Percentiles rank a stretch among this genome's conserved stretches.
These are phyloP conservation scores for Akanthomyces dipterigenus DNA, from an alignment of 2,329 filamentous ascomycete genomes.

Conservation along the genomic window DNA sequence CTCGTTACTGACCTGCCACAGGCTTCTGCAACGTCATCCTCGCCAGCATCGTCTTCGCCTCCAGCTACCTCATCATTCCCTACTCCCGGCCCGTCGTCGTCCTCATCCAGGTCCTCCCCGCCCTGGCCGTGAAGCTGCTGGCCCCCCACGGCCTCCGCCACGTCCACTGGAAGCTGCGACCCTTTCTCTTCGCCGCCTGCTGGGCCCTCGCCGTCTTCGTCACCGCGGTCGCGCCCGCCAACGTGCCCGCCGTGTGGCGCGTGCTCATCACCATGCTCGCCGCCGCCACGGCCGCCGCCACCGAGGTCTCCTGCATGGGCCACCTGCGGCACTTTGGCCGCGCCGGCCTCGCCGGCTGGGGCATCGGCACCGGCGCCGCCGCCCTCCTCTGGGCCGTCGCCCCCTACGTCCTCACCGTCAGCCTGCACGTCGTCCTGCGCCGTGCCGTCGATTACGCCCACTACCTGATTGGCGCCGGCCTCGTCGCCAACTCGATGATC, in stretches of 20 bases:
- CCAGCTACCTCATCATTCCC: slow-evolving; percentile 30
- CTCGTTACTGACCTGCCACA: slow-evolving; percentile 11
- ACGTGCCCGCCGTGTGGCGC: slow-evolving; percentile 25
- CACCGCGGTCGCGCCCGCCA: slow-evolving; percentile 24
- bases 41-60: slow-evolving; percentile 24
- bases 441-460: slow-evolving; percentile 22
- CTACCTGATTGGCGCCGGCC: slow-evolving; percentile 20
- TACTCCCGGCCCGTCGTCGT: slow-evolving; percentile 26
- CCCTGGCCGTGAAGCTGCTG: slow-evolving; percentile 22
- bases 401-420: slow-evolving; percentile 24
- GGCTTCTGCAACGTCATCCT: slow-evolving; percentile 26
- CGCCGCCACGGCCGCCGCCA: slow-evolving; percentile 22
- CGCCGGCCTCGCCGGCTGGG: slow-evolving; percentile 29
- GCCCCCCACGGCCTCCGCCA: slow-evolving; percentile 23
- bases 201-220: slow-evolving; percentile 25
- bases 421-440: slow-evolving; percentile 22
- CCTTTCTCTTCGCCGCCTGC: slow-evolving; percentile 19
- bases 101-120: slow-evolving; percentile 26
- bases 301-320: slow-evolving; percentile 27
- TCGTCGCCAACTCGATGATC: slow-evolving; percentile 23
- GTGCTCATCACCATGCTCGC: slow-evolving; percentile 24
- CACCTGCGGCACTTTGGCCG: slow-evolving; percentile 24
- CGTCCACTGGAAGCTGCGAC: slow-evolving; percentile 23
- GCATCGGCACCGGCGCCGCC: slow-evolving; percentile 26
- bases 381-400: slow-evolving; percentile 22